phyloP scores from a whole-genome alignment of 2,329 filamentous ascomycete species.

The Cercospora sp. region DNA sequence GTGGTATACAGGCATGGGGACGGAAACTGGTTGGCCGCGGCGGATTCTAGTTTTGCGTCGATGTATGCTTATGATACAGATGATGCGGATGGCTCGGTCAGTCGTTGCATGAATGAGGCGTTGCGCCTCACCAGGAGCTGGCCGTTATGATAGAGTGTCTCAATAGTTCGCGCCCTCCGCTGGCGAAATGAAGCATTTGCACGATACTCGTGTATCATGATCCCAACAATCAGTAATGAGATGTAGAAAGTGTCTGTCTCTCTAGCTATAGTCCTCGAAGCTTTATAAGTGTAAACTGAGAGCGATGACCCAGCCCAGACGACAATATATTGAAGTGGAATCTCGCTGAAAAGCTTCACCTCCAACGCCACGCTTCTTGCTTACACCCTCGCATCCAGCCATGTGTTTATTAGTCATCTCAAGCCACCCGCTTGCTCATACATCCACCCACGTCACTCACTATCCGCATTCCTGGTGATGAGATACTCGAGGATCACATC shows the following conservation, averaged over 20 bases:
- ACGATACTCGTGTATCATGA: background rate
- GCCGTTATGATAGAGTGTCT: conserved; percentile 24
- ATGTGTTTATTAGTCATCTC: background rate
- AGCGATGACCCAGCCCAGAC: background rate
- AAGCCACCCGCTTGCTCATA: background rate
- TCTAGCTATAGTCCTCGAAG: background rate
- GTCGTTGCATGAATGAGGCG: conserved; percentile 16
- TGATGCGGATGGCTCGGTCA: background rate
- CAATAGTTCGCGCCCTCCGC: conserved; percentile 21
- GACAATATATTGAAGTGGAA: background rate
- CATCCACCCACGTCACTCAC: background rate
- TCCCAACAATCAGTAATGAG: background rate
- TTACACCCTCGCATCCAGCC: background rate
- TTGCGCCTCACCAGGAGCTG: conserved; percentile 9
- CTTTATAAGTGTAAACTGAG: background rate
- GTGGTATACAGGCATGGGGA: conserved; percentile 11
- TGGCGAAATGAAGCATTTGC: conserved; percentile 12
- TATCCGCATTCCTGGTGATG: background rate
- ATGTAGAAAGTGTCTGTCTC: background rate
- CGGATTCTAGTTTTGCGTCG: conserved; percentile 10
- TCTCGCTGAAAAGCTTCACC: background rate
- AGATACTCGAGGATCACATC: background rate
- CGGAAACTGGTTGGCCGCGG: conserved; percentile 11
- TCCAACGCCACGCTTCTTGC: background rate
- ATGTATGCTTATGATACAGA: conserved; percentile 10